Conservation (phyloP, 1,284 basidiomycete species). For the Mycena sp. region DNA sequence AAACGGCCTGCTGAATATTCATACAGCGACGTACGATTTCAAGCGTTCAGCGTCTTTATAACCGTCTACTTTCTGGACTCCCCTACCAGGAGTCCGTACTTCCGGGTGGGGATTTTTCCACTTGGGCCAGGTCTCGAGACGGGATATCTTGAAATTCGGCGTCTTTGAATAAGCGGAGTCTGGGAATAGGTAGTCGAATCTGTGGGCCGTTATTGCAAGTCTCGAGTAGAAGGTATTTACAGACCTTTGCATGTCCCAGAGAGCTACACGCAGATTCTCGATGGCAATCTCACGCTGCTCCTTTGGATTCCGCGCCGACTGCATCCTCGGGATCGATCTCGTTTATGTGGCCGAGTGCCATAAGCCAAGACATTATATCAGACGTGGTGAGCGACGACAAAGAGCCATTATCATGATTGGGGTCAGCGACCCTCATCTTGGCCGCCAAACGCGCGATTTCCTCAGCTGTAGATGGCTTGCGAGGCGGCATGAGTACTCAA, state of each 20-base stretch:
- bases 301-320: not conserved
- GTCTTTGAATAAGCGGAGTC: constrained; percentile 6
- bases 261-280: constrained; percentile 2
- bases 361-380: constrained; percentile 26
- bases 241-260: constrained; percentile 31
- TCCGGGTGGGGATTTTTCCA: constrained; percentile 28
- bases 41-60: too few relatives aligned
- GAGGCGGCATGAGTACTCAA: not conserved
- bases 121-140: constrained; percentile 24
- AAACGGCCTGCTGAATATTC: too few relatives aligned
- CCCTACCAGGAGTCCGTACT: not conserved
- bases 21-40: too few relatives aligned
- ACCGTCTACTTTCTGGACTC: too few relatives aligned
- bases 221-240: not conserved
- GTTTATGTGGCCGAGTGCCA: constrained; percentile 1
- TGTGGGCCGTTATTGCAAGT: not conserved
- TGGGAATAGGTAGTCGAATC: constrained; percentile 30
- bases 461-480: not conserved
- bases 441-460: constrained; percentile 23
- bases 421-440: constrained; percentile 29
- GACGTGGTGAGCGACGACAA: constrained; percentile 24
- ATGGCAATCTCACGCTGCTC: constrained; percentile 14
- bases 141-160: constrained; percentile 20
- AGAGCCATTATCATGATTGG: constrained; percentile 25
- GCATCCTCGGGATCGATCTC: constrained; percentile 1